Conservation (phyloP, 2,329 filamentous ascomycete species). For the Chalara sp. region DNA sequence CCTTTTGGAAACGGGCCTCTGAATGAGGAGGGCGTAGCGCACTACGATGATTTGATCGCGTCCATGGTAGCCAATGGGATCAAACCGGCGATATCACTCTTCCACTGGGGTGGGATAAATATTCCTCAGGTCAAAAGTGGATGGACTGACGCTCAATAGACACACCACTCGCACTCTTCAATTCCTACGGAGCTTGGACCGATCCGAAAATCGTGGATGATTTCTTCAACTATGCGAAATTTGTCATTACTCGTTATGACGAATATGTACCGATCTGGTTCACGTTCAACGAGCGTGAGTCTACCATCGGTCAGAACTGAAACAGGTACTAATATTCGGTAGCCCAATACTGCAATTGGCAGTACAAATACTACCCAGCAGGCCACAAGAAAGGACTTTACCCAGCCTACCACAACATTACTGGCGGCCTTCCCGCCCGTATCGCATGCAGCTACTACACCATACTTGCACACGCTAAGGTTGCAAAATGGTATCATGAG, state of each 20-base stretch:
- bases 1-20: slow-evolving; percentile 45
- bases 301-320: slow-evolving; percentile 3
- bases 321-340: slow-evolving; percentile 7
- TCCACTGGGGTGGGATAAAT: slow-evolving; percentile 31
- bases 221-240: slow-evolving; percentile 46
- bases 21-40: slow-evolving; percentile 42
- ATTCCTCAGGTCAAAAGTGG: background rate
- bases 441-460: slow-evolving; percentile 39
- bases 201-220: slow-evolving; percentile 41
- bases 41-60: slow-evolving; percentile 48
- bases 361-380: slow-evolving; percentile 36
- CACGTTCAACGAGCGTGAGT: slow-evolving; percentile 46
- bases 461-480: slow-evolving; percentile 40
- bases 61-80: slow-evolving; percentile 42
- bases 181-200: slow-evolving; percentile 36
- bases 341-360: slow-evolving; percentile 41
- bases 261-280: slow-evolving; percentile 45
- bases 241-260: slow-evolving; percentile 43
- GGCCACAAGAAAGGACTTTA: slow-evolving; percentile 32
- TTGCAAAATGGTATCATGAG: slow-evolving; percentile 48
- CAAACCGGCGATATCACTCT: slow-evolving; percentile 39
- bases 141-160: slow-evolving; percentile 9
- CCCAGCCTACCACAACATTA: slow-evolving; percentile 36
- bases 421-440: slow-evolving; percentile 32
- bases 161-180: slow-evolving; percentile 29